These are phyloP conservation scores for Linum lewisii DNA, from an alignment of 345 rosid species.

Conservation along the genomic window DNA sequence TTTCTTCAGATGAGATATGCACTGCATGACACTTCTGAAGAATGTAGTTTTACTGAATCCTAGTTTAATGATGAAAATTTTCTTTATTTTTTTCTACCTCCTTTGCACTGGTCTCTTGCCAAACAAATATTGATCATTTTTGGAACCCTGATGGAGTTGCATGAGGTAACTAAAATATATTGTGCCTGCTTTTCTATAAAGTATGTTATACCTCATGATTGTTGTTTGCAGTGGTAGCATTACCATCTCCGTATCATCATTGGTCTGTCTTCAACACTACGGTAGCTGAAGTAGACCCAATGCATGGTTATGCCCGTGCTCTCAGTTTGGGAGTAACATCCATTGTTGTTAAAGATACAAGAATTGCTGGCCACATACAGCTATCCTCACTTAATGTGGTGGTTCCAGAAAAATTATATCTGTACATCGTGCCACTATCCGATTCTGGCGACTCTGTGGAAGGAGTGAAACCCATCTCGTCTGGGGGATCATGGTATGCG, in stretches of 20 bases:
- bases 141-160: background rate
- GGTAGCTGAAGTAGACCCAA: slow-evolving; percentile 62
- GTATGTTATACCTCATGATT: slow-evolving; percentile 12
- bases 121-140: too few relatives aligned
- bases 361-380: slow-evolving; percentile 86
- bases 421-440: slow-evolving; percentile 53
- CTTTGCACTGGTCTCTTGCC: too few relatives aligned
- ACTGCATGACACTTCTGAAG: too few relatives aligned
- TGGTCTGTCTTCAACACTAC: slow-evolving; percentile 70
- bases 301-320: slow-evolving; percentile 48
- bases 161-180: background rate
- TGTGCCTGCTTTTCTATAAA: background rate
- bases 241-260: slow-evolving; percentile 69
- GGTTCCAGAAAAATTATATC: slow-evolving; percentile 48
- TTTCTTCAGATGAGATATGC: too few relatives aligned
- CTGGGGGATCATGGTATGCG: slow-evolving; percentile 61
- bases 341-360: slow-evolving; percentile 71
- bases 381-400: slow-evolving; percentile 75
- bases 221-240: slow-evolving; percentile 51
- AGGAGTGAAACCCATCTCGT: slow-evolving; percentile 46
- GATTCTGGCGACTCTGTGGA: slow-evolving; percentile 41
- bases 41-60: too few relatives aligned
- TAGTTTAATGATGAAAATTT: too few relatives aligned
- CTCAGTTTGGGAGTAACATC: slow-evolving; percentile 60
- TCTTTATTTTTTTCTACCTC: too few relatives aligned